Evolutionary conservation across 2,329 filamentous ascomycete genomes (phyloP).

Genomic region (Graphiopsis chlorocephala): DNA sequence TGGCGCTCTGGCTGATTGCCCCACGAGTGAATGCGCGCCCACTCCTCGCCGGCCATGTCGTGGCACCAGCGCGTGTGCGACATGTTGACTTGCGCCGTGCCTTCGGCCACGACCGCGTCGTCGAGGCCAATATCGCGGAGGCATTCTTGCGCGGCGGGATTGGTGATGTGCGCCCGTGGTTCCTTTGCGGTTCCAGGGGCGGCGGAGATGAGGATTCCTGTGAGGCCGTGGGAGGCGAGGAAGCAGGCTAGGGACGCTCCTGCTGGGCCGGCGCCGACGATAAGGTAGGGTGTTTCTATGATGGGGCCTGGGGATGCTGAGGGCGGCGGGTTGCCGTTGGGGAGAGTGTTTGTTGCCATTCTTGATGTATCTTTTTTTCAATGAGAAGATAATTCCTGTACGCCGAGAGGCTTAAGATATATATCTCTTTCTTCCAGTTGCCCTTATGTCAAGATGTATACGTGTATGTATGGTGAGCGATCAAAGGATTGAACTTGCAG

Average conservation of each 20-base stretch:
- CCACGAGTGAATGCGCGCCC: conserved; percentile 43
- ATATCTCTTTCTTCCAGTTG: background rate
- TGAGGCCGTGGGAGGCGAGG: conserved; percentile 37
- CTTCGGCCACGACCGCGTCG: conserved; percentile 33
- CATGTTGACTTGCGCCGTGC: conserved; percentile 37
- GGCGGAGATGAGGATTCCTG: conserved; percentile 53
- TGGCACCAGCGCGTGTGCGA: conserved; percentile 45
- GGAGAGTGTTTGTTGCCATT: background rate
- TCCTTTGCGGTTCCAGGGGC: conserved; percentile 54
- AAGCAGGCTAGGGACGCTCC: conserved; percentile 36
- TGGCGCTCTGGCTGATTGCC: conserved; percentile 40
- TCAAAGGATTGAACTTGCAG: background rate
- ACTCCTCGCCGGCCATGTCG: conserved; percentile 46
- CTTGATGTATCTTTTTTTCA: background rate
- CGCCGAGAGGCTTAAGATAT: background rate
- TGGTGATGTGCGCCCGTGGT: conserved; percentile 60
- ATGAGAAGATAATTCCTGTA: no score
- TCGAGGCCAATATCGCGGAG: conserved; percentile 47
- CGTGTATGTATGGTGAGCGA: background rate
- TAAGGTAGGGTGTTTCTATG: conserved; percentile 31
- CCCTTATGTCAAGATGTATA: background rate
- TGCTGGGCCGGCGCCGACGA: conserved; percentile 36
- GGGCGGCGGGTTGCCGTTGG: conserved; percentile 4
- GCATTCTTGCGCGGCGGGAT: conserved; percentile 55
- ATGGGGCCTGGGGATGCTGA: background rate